phyloP scores from a whole-genome alignment of 805 yeast species.

The Vanderwaltozyma verrucispora region DNA sequence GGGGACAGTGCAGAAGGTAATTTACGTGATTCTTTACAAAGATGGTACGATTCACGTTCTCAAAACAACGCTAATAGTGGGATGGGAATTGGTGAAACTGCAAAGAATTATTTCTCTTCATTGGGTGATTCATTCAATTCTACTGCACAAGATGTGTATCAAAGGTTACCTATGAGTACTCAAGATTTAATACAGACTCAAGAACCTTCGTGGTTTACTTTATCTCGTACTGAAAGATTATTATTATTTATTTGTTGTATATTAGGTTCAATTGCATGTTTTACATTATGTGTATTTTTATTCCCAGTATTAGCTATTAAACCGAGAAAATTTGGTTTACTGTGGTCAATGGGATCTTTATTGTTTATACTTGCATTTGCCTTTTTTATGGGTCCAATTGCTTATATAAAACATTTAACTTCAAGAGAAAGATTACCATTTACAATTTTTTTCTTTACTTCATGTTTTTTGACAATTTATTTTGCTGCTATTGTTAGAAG shows the following conservation, averaged over 20 bases:
- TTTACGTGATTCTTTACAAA: constrained; percentile 31
- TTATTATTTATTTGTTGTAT: constrained; percentile 70
- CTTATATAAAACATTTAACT: constrained; percentile 61
- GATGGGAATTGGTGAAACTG: constrained; percentile 25
- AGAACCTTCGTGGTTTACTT: constrained; percentile 68
- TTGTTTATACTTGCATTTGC: constrained; percentile 86
- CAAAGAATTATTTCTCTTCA: constrained; percentile 29
- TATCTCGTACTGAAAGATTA: constrained; percentile 71
- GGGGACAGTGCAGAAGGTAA: constrained; percentile 2
- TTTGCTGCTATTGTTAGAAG: constrained; percentile 59
- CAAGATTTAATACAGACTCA: constrained; percentile 36
- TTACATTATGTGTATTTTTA: constrained; percentile 67
- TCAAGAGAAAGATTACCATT: constrained; percentile 73
- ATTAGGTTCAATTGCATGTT: constrained; percentile 69
- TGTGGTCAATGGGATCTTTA: constrained; percentile 88
- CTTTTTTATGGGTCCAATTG: constrained; percentile 83
- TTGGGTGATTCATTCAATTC: constrained; percentile 31
- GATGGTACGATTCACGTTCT: constrained; percentile 29
- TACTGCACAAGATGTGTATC: constrained; percentile 47
- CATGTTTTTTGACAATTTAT: constrained; percentile 68
- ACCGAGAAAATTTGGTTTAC: constrained; percentile 82
- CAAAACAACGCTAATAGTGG: constrained; percentile 7
- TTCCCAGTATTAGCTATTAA: constrained; percentile 83
- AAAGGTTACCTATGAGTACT: constrained; percentile 53
- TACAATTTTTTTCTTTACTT: constrained; percentile 68